phyloP scores from a whole-genome alignment of 306 rosid genomes.

The Gleditsia sinensis region DNA sequence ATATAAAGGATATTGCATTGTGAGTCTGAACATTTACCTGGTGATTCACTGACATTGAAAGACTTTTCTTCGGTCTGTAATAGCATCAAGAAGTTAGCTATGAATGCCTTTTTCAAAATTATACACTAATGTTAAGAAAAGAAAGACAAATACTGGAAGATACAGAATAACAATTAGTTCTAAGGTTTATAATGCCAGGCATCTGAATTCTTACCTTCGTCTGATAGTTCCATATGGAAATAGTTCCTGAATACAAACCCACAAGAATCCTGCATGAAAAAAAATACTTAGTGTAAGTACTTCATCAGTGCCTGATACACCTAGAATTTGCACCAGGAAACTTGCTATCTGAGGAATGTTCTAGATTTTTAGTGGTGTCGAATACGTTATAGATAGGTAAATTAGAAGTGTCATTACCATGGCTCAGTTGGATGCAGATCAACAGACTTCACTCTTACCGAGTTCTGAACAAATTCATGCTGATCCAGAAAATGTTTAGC shows the following conservation, averaged over 20 bases:
- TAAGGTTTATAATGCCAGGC: background rate
- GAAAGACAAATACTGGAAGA: background rate
- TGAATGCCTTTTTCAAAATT: background rate
- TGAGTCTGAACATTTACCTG: constrained; percentile 61
- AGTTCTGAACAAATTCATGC: constrained; percentile 57
- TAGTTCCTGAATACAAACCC: constrained; percentile 64
- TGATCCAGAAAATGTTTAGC: constrained; percentile 35
- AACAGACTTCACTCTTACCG: constrained; percentile 70
- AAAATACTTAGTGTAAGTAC: background rate
- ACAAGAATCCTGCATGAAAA: constrained; percentile 62
- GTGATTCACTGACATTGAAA: constrained; percentile 52
- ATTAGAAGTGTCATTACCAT: constrained; percentile 47
- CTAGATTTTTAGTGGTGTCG: background rate
- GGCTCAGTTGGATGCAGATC: constrained; percentile 75
- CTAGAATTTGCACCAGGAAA: background rate
- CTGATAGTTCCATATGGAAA: constrained; percentile 66
- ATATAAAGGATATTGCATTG: background rate
- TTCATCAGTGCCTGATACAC: background rate
- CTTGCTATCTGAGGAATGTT: background rate
- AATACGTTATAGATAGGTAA: background rate
- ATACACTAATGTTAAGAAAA: background rate
- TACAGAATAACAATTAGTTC: background rate
- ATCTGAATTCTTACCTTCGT: constrained; percentile 47
- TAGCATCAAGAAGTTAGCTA: constrained; percentile 26
- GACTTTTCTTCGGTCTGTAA: constrained; percentile 58